Conservation (phyloP, 192 early-diverging fungal genomes). For the Neocallimastix lanati region DNA sequence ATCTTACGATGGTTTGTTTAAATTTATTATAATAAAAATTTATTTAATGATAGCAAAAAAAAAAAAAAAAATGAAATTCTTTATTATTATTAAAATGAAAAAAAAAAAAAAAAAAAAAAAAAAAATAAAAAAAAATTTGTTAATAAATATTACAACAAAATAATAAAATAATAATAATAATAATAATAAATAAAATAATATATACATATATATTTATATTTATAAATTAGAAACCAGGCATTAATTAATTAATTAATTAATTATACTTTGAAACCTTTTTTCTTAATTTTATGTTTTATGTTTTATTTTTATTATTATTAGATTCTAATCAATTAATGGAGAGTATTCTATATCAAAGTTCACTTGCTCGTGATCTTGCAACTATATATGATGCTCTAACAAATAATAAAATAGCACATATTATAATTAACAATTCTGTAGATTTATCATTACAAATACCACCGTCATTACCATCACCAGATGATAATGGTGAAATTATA, state of each 20-base stretch:
- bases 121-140: too few relatives aligned
- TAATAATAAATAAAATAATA: constrained; percentile 2
- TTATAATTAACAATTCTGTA: constrained; percentile 59
- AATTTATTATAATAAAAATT: too few relatives aligned
- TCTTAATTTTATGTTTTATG: too few relatives aligned
- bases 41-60: too few relatives aligned
- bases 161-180: constrained; percentile 8
- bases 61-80: too few relatives aligned
- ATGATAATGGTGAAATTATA: constrained; percentile 4
- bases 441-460: constrained; percentile 53
- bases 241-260: too few relatives aligned
- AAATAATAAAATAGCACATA: constrained; percentile 24
- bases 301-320: constrained; percentile 6
- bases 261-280: too few relatives aligned
- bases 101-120: too few relatives aligned
- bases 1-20: constrained; percentile 8
- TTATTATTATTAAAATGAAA: too few relatives aligned
- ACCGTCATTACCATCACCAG: constrained; percentile 11
- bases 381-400: constrained; percentile 37
- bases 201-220: too few relatives aligned
- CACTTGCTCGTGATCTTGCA: constrained; percentile 39
- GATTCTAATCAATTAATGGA: constrained; percentile 17
- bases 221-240: too few relatives aligned
- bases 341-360: constrained; percentile 27
- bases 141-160: too few relatives aligned